Base-by-base conservation (phyloP, 1,284 basidiomycete species). In the Leccinum griseonigrum region DNA sequence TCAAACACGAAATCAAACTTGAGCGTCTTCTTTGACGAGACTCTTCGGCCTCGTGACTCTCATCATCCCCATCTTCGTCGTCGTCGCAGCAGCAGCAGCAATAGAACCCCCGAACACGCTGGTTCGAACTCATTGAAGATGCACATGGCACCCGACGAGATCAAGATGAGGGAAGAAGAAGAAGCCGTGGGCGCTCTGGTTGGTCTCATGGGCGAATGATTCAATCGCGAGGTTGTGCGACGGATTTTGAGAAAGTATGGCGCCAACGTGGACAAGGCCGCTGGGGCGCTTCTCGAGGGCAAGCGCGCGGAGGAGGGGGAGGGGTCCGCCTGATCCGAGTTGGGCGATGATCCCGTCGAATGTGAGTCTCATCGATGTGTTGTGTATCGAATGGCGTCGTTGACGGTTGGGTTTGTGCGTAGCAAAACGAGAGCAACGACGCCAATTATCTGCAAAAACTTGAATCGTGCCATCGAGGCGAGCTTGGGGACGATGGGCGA, bases 341-440 rank as follows among this genome's bases (percentile, higher is more conserved):
- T 90, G 88, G 88, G 84, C 85, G 52, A 73, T 90, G 68, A 87
- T 88, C 10, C 81, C 84, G 16, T 84, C 87, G 11, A 85, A 87
- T 72, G 88, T 87, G 74, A 63, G 71, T 54, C 22, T 22, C 22
- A 26, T 32, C 16, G 8, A 40, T n/a, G 29, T 46, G 28, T 46
- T 8, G 34, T 16, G n/a, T 14, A 26, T 31, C 22, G n/a, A 8
- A 14, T 26, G 38, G 29, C 9, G 22, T 54, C 38, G 28, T 32
- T 67, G 54, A 66, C 54, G 40, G 52, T 48, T 22, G 8, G 6
- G 16, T 32, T 7, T 10, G 22, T 16, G 34, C 57, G 18, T 59
- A 67, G 71, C 78, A 72, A 68, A 74, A 58, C 65, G 70, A 55
- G 61, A 77, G 6, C 72, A 74, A 18, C 74, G 74, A 73, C 1